Percentiles rank a stretch among this genome's conserved stretches.
These are phyloP conservation scores for Epichloe scottii DNA, from an alignment of 2,329 filamentous ascomycete species.

Conservation along the genomic window DNA sequence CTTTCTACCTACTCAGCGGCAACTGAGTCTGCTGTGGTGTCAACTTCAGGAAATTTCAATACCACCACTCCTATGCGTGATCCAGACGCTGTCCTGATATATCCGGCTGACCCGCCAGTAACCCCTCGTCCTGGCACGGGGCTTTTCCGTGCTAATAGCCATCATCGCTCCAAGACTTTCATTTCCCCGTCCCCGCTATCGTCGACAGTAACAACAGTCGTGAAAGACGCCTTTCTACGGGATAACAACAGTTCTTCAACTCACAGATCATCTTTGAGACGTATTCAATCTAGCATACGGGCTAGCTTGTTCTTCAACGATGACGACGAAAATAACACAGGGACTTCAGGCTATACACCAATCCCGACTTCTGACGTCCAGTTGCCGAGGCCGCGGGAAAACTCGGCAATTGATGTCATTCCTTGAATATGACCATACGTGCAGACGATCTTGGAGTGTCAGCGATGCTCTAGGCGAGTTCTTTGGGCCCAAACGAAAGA, in stretches of 20 bases:
- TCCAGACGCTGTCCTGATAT: constrained; percentile 10
- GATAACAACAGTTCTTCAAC: constrained; percentile 27
- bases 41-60: constrained; percentile 16
- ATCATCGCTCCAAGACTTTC: constrained; percentile 30
- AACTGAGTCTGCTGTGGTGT: constrained; percentile 12
- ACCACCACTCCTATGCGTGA: constrained; percentile 22
- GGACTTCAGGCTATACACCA: constrained; percentile 9
- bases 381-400: constrained; percentile 11
- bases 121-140: constrained; percentile 17
- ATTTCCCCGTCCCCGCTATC: constrained; percentile 49
- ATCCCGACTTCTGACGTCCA: constrained; percentile 16
- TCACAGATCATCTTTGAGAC: constrained; percentile 31
- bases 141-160: constrained; percentile 17
- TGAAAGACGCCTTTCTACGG: constrained; percentile 41
- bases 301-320: constrained; percentile 43
- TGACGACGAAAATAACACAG: constrained; percentile 23
- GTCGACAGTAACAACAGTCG: constrained; percentile 44
- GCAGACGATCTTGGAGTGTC: constrained; percentile 25
- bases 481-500: constrained; percentile 24
- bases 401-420: constrained; percentile 9
- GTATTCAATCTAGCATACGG: constrained; percentile 37
- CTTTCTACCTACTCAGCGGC: constrained; percentile 25
- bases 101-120: constrained; percentile 15
- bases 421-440: constrained; percentile 10
- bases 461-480: constrained; percentile 30